phyloP scores from a whole-genome alignment of 768 basidiomycete species.

The Podaxis mareebaensis region DNA sequence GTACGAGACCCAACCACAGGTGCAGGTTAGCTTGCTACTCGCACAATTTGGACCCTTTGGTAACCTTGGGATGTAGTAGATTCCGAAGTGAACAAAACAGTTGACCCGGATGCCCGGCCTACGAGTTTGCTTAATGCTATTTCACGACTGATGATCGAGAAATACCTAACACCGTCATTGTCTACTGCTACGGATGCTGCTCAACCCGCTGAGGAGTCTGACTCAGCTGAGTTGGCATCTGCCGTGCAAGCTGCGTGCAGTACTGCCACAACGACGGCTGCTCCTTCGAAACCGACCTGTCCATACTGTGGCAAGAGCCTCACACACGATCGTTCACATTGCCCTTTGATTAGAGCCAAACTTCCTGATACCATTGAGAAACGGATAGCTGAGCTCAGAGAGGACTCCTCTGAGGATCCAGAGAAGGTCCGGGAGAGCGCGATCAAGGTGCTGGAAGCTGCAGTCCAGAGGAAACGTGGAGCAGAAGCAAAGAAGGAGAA shows the following conservation, averaged over 20 bases:
- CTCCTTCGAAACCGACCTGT: slow-evolving; percentile 21
- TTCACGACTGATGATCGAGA: slow-evolving; percentile 14
- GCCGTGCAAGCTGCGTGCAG: not conserved
- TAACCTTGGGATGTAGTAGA: slow-evolving; percentile 16
- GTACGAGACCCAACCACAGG: slow-evolving; percentile 3
- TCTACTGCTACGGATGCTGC: not conserved
- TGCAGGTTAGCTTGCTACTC: slow-evolving; percentile 14
- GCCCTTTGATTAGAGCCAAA: slow-evolving; percentile 43
- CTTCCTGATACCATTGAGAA: slow-evolving; percentile 43
- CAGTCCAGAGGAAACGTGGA: slow-evolving; percentile 26
- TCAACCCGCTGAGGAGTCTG: slow-evolving; percentile 19
- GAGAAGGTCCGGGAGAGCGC: slow-evolving; percentile 26
- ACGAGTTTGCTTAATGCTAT: not conserved
- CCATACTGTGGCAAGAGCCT: slow-evolving; percentile 46
- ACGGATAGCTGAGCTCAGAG: slow-evolving; percentile 46
- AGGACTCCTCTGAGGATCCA: slow-evolving; percentile 24
- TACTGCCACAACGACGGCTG: not conserved
- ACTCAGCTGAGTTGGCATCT: not conserved
- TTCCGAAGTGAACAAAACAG: slow-evolving; percentile 12
- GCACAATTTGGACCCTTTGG: not conserved
- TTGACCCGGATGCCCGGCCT: not conserved
- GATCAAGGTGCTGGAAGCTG: slow-evolving; percentile 43
- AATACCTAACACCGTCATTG: not conserved
- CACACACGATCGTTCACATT: slow-evolving; percentile 48
- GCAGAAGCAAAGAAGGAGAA: not conserved